Evolutionary conservation across 176 grass and related monocot species (phyloP).

Genomic region (Avena atlantica): DNA sequence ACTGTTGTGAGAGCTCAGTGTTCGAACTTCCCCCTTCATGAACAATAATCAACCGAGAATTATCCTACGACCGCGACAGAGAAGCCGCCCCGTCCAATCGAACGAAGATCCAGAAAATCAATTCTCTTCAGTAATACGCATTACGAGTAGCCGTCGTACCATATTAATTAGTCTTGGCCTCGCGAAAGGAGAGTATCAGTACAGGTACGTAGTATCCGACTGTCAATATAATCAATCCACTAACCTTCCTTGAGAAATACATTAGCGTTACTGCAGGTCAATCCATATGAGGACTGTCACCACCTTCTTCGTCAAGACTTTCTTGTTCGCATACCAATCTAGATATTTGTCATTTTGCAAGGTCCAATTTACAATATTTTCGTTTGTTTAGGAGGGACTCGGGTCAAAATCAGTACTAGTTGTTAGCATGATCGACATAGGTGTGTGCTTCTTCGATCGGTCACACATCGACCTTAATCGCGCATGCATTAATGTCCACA

Average conservation of each 20-base stretch:
- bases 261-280: not conserved
- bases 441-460: not conserved
- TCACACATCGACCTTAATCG: not conserved
- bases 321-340: not conserved
- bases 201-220: not conserved
- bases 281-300: not conserved
- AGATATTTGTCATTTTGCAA: not conserved
- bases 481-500: not conserved
- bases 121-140: not conserved
- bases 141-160: not conserved
- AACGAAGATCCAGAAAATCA: not conserved
- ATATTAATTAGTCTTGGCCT: not conserved
- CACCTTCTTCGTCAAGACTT: not conserved
- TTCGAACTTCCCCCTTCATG: not conserved
- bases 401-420: constrained; percentile 4
- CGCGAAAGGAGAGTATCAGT: not conserved
- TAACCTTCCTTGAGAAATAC: not conserved
- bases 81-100: constrained; percentile 5
- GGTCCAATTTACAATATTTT: not conserved
- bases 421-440: not conserved
- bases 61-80: not conserved
- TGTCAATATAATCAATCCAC: not conserved
- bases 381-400: not conserved
- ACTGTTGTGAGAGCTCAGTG: not conserved
- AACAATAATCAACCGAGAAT: not conserved